phyloP scores from a whole-genome alignment of 805 yeast genomes.

The Clavispora vitiphila region DNA sequence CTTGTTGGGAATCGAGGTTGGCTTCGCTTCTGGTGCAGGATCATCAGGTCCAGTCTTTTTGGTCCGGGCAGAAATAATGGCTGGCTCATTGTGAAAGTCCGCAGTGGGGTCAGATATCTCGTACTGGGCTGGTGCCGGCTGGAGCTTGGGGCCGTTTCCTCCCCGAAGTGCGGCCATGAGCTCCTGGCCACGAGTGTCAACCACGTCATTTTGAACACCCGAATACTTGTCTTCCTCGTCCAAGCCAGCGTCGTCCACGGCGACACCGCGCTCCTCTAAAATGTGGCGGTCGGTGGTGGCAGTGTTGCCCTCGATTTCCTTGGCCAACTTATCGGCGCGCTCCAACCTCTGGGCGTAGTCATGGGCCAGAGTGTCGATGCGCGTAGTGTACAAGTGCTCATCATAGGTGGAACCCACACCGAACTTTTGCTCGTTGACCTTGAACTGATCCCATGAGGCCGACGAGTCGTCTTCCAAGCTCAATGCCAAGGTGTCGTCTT shows the following conservation, averaged over 20 bases:
- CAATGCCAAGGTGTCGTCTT: slow-evolving; percentile 32
- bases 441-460: slow-evolving; percentile 86
- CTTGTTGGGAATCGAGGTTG: slow-evolving; percentile 6
- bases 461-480: slow-evolving; percentile 31
- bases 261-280: slow-evolving; percentile 85
- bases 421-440: slow-evolving; percentile 82
- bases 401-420: slow-evolving; percentile 83
- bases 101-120: slow-evolving; percentile 42
- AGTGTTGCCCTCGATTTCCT: slow-evolving; percentile 67
- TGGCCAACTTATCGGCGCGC: slow-evolving; percentile 75
- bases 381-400: slow-evolving; percentile 84
- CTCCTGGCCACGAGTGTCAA: slow-evolving; percentile 55
- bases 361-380: slow-evolving; percentile 63
- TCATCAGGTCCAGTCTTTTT: background rate
- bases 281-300: slow-evolving; percentile 69
- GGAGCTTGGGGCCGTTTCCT: slow-evolving; percentile 52
- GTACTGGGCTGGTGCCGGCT: slow-evolving; percentile 33
- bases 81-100: slow-evolving; percentile 56
- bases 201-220: slow-evolving; percentile 45
- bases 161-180: slow-evolving; percentile 44
- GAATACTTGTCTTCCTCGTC: slow-evolving; percentile 97
- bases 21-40: slow-evolving; percentile 5
- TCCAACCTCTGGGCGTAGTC: slow-evolving; percentile 60
- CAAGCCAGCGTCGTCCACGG: slow-evolving; percentile 74
- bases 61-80: slow-evolving; percentile 45